Base-by-base conservation (phyloP, 148 eudicot genomes). In the Amaranthus hypochondriacus region DNA sequence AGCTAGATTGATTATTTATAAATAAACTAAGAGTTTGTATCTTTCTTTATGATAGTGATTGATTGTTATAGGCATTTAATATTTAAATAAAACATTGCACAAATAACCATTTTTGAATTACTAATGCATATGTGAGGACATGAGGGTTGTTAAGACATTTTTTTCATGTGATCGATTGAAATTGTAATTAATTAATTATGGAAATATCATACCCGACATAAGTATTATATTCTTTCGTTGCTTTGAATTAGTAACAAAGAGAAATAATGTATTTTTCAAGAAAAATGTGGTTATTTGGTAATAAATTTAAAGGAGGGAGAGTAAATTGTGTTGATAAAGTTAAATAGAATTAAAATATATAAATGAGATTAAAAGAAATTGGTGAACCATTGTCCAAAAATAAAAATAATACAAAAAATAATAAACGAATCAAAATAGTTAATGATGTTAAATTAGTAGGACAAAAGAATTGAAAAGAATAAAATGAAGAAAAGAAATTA, bases 181-280 rank as follows among this genome's bases (percentile, higher is more conserved):
- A n/a, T 5, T 49, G 12, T 55, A 18, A 52, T 9, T 60, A 57
- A 39, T 56, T 11, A 43, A 7, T 28, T 44, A 49, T 61, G 44
- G 52, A 11, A 63, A 77, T 70, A 18, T 64, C 68, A 61, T 62
- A 63, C 48, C 48, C 64, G 75, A 70, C 66, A 64, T 12, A 28
- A 28, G 39, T 28, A 28, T 0, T 28, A 28, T 28, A 28, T 28
- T 28, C 1, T 28, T 28, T 0, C 39, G 39, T 28, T 28, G 1
- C 39, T 28, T 28, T 28, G 39, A 28, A 28, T 28, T 28, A 28
- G 39, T 28, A 28, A 28, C 39, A 28, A 28, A 28, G 39, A 28
- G 39, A 28, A 28, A 28, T 28, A 28, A 28, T 28, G 39, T 28
- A 28, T 28, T 28, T 28, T 28, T 28, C 2, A 28, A 28, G 39